Evolutionary conservation across 352 stramenopile genomes (phyloP), one percentile per base, ranked within the genome.

Genomic region (Stramenopiles sp.): DNA sequence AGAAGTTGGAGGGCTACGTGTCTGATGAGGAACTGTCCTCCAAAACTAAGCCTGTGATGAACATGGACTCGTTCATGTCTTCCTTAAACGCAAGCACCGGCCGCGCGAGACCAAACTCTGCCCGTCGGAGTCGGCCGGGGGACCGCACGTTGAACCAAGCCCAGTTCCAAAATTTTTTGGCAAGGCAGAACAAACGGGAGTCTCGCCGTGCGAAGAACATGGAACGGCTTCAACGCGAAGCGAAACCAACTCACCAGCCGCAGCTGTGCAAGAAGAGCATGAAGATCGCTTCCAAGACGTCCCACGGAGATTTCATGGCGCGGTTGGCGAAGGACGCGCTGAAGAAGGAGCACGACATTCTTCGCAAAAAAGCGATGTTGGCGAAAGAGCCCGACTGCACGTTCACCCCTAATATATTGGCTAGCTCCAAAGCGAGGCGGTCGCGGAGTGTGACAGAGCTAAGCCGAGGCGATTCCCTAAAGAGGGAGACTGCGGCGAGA

Each of bases 331-430:
- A 86, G 36, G 87, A 90, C 76, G 84, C 85, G 4, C 79, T 89
- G 48, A 83, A 82, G 48, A 90, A 87, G 77, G 84, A 92, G 79
- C 83, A 90, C 68, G 84, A 88, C 63, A 84, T 83, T 1, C 79
- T 90, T 53, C 89, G 88, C 78, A 89, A 87, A 71, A 90, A 88
- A 68, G 82, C 80, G 0, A 82, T 90, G n/a, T 53, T 74, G 4
- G 77, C 3, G 4, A 37, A 90, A 85, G 83, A 92, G 53, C 85
- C 86, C 1, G 82, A 92, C 74, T 92, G 84, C 73, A 92, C 86
- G 6, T 92, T 92, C 77, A 88, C 87, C 69, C 86, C 86, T 0
- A 79, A 82, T n/a, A 92, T 92, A 75, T 90, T 90, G 73, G 77
- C 86, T 49, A 77, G 77, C 6, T 89, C 84, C 75, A 83, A 78